Conservation (phyloP, 495 filamentous ascomycete species). For the Xylaria intraflava region DNA sequence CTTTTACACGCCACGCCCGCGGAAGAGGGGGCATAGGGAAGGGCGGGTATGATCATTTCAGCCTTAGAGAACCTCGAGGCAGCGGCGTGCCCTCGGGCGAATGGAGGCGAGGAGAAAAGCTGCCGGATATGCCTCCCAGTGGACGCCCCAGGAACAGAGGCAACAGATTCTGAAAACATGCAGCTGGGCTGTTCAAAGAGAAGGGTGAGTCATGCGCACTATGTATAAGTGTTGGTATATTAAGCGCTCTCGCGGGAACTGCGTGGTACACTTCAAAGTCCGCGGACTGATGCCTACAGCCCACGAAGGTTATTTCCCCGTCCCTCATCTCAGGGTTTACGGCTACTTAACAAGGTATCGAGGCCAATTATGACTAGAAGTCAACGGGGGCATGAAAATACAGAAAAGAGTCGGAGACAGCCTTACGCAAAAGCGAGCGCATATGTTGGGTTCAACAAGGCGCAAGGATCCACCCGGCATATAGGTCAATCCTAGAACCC, state of each 20-base stretch:
- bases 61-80: slow-evolving; percentile 16
- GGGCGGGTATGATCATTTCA: slow-evolving; percentile 16
- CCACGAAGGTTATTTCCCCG: background rate
- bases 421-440: background rate
- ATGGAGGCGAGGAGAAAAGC: slow-evolving; percentile 53
- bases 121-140: slow-evolving; percentile 36
- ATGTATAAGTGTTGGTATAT: background rate
- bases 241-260: background rate
- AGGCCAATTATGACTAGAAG: background rate
- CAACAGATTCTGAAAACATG: slow-evolving; percentile 1
- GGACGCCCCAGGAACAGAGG: slow-evolving; percentile 17
- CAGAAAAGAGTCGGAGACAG: background rate
- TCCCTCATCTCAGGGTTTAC: background rate
- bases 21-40: slow-evolving; percentile 26
- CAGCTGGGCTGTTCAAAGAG: background rate
- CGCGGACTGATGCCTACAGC: background rate
- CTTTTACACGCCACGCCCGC: slow-evolving; percentile 21
- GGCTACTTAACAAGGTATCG: background rate
- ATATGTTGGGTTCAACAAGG: background rate
- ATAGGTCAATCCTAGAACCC: background rate
- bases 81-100: slow-evolving; percentile 46
- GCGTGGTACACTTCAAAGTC: background rate
- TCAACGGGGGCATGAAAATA: background rate
- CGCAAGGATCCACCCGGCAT: background rate
- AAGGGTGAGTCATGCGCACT: background rate